Percentiles rank a stretch among this genome's conserved stretches.
Evolutionary conservation across 495 filamentous ascomycete species (phyloP).

Genomic region (Hypoxylon fragiforme): DNA sequence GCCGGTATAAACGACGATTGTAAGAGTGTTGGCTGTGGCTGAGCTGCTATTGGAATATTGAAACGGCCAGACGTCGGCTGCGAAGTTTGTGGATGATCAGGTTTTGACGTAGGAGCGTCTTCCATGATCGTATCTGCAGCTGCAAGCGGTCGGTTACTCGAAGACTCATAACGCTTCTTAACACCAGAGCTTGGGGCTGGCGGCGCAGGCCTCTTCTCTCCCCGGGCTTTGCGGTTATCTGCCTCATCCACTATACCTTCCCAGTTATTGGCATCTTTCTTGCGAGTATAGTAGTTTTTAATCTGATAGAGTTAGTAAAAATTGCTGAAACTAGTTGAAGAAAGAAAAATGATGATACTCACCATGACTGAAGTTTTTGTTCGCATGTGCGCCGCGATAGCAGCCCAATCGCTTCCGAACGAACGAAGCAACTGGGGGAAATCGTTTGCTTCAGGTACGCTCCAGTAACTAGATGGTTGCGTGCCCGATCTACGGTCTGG

Average conservation of each 20-base stretch:
- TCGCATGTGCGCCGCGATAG: conserved; percentile 83
- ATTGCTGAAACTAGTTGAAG: too few relatives aligned
- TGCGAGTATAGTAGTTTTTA: conserved; percentile 86
- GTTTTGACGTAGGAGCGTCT: conserved; percentile 51
- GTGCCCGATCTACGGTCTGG: conserved; percentile 54
- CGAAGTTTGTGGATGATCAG: conserved; percentile 37
- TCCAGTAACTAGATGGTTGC: conserved; percentile 92
- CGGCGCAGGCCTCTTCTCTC: conserved; percentile 74
- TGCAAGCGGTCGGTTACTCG: conserved; percentile 56
- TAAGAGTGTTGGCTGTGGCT: conserved; percentile 33
- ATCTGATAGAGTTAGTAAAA: conserved; percentile 61
- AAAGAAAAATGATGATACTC: too few relatives aligned
- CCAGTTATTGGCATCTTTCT: conserved; percentile 75
- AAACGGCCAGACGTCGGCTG: conserved; percentile 43
- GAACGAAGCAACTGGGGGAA: conserved; percentile 76
- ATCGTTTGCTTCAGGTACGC: conserved; percentile 83
- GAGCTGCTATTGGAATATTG: conserved; percentile 47
- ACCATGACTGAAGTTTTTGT: conserved; percentile 96
- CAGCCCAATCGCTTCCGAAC: conserved; percentile 86
- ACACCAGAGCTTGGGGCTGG: conserved; percentile 58
- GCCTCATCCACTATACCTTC: conserved; percentile 69
- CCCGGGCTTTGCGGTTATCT: conserved; percentile 67
- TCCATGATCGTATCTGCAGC: conserved; percentile 64
- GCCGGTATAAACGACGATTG: conserved; percentile 31
- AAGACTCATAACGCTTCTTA: conserved; percentile 52